A percentile compares a stretch with the other conserved stretches of the same genome.
Evolutionary conservation across 202 grass and related monocot species (phyloP).

Genomic region (Dendrocalamus latiflorus): DNA sequence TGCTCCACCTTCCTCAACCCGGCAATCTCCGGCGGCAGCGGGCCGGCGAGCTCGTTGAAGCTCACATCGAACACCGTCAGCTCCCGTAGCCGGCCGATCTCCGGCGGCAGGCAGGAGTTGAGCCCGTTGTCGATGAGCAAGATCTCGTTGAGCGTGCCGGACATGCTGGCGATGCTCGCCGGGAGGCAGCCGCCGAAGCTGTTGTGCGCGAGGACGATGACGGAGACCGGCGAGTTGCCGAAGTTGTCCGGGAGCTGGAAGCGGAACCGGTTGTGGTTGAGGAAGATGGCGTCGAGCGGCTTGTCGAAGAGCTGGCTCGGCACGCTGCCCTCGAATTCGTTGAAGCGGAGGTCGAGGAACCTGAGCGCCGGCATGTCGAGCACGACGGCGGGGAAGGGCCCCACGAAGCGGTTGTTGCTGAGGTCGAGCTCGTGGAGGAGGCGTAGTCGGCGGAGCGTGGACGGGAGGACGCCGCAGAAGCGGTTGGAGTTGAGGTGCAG

Average conservation of each 20-base stretch:
- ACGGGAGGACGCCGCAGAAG: constrained; percentile 62
- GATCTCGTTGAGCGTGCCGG: constrained; percentile 86
- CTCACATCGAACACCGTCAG: constrained; percentile 88
- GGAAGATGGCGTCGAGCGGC: constrained; percentile 91
- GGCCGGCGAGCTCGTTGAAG: constrained; percentile 62
- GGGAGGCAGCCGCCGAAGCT: constrained; percentile 70
- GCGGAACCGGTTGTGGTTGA: constrained; percentile 86
- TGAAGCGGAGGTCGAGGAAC: constrained; percentile 88
- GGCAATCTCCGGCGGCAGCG: constrained; percentile 59
- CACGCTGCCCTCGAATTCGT: constrained; percentile 84
- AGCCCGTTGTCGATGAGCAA: constrained; percentile 81
- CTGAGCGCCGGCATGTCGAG: constrained; percentile 55
- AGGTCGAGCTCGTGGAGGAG: constrained; percentile 81
- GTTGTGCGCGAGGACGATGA: constrained; percentile 88
- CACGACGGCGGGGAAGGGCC: constrained; percentile 60
- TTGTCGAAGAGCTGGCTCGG: constrained; percentile 60
- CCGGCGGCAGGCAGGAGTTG: constrained; percentile 67
- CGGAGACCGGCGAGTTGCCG: constrained; percentile 91
- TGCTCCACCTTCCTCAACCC: constrained; percentile 70
- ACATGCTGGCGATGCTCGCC: constrained; percentile 93
- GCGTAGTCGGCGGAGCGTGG: constrained; percentile 45
- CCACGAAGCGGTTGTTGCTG: constrained; percentile 93
- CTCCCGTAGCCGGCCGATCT: constrained; percentile 60
- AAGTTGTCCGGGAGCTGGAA: constrained; percentile 77
- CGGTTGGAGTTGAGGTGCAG: constrained; percentile 89